phyloP scores from a whole-genome alignment of 805 yeast genomes.

The Cyberlindnera veronae region DNA sequence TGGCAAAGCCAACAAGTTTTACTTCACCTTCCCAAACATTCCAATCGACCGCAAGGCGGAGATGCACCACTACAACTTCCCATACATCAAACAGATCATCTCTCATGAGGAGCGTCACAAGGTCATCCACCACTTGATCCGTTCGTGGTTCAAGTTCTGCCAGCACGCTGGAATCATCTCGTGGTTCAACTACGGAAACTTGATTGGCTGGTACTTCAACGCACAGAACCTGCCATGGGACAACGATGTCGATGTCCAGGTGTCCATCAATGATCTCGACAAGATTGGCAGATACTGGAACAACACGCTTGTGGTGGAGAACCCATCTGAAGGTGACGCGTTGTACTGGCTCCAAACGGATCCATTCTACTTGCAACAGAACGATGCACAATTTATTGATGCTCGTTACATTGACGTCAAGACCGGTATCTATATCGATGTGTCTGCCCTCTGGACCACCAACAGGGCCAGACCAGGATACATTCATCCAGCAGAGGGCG shows the following conservation, averaged over 20 bases:
- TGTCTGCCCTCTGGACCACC: slow-evolving; percentile 37
- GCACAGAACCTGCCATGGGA: slow-evolving; percentile 61
- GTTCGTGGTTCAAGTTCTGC: slow-evolving; percentile 54
- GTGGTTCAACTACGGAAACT: slow-evolving; percentile 64
- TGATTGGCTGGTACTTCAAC: slow-evolving; percentile 61
- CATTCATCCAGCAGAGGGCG: slow-evolving; percentile 11
- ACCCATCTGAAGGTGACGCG: slow-evolving; percentile 31
- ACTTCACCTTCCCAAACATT: slow-evolving; percentile 28
- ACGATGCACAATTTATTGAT: slow-evolving; percentile 41
- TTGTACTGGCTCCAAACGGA: slow-evolving; percentile 33
- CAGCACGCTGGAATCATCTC: slow-evolving; percentile 40
- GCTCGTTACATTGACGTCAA: slow-evolving; percentile 46
- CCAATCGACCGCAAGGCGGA: slow-evolving; percentile 25
- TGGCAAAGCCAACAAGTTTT: slow-evolving; percentile 22
- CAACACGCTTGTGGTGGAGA: slow-evolving; percentile 47
- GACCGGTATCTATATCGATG: slow-evolving; percentile 48
- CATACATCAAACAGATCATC: slow-evolving; percentile 30
- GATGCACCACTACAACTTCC: slow-evolving; percentile 31
- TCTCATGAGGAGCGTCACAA: slow-evolving; percentile 28
- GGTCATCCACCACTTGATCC: slow-evolving; percentile 43
- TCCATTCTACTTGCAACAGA: slow-evolving; percentile 32
- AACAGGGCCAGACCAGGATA: slow-evolving; percentile 11
- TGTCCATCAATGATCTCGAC: slow-evolving; percentile 44
- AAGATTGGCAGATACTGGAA: slow-evolving; percentile 44
- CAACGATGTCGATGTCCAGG: slow-evolving; percentile 58